Base-by-base conservation (phyloP, 345 rosid species). In the Hibiscus mutabilis region DNA sequence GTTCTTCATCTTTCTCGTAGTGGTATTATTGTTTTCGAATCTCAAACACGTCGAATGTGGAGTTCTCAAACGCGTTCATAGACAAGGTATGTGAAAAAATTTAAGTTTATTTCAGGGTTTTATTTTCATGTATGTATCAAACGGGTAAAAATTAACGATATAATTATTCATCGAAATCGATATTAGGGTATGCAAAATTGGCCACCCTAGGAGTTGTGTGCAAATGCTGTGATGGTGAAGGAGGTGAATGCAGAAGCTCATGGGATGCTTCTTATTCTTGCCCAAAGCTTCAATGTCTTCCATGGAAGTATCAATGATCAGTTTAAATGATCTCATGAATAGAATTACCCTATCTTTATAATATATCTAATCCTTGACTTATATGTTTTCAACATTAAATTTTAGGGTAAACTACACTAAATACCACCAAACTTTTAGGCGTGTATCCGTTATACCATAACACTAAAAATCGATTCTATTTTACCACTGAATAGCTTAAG, bases 191-290 rank as follows among this genome's bases (percentile, higher is more conserved):
- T 74, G 21, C 78, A 24, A 76, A 72, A 29, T 69, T 74, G 55
- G 82, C 61, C 33, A 70, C 71, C 25, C 60, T 82, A 2, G 87
- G 87, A 58, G 56, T 84, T 49, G 85, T 49, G 13, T 82, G 88
- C 84, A 75, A 76, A 74, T 84, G 88, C n/a, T 84, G 88, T 22
- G 81, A 84, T 75, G 84, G 81, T 21, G 79, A 37, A n/a, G 60
- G 58, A 18, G 85, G 74, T 44, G 79, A 78, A 74, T 84, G 85
- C 60, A 73, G 71, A 49, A 74, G 79, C 49, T n/a, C n/a, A n/a
- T n/a, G 84, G 85, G 74, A 80, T 27, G 76, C 51, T 33, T 55
- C 72, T 69, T 18, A 73, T 7, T 59, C 82, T 33, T 84, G 84
- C 76, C 37, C 62, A 9, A 82, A 84, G 76, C 81, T 80, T 37